phyloP scores from a whole-genome alignment of 495 filamentous ascomycete genomes.

The Pseudomonodictys pantanalensis region DNA sequence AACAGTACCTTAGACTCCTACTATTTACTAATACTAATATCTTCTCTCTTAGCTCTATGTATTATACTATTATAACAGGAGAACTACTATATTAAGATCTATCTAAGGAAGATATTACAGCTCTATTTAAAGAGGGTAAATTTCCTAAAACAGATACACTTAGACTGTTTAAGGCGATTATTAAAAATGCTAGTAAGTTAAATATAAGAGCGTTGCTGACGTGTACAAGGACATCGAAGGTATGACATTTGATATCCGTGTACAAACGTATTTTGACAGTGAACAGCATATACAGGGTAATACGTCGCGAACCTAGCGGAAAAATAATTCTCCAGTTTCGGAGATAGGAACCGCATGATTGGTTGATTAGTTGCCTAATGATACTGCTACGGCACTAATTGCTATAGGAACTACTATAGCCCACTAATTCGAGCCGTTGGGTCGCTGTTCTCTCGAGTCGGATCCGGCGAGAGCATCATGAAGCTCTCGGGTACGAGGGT shows the following conservation, averaged over 20 bases:
- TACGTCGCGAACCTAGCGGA: too few species aligned
- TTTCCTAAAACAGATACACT: constrained; percentile 12
- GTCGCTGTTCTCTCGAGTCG: too few species aligned
- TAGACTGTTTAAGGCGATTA: constrained; percentile 2
- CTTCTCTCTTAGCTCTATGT: constrained; percentile 38
- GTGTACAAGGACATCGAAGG: constrained; percentile 14
- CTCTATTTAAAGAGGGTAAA: constrained; percentile 8
- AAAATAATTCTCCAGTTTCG: too few species aligned
- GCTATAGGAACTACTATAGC: too few species aligned
- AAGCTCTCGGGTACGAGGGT: too few species aligned
- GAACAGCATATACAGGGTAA: too few species aligned
- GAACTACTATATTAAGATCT: constrained; percentile 35
- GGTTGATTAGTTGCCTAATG: too few species aligned
- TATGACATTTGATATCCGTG: constrained; percentile 4
- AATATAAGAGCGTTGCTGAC: constrained; percentile 10
- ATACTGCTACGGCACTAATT: too few species aligned
- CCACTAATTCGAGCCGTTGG: too few species aligned
- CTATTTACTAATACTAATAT: constrained; percentile 31
- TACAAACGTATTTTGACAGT: neutral
- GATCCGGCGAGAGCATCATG: too few species aligned
- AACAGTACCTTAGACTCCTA: neutral
- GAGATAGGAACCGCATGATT: too few species aligned
- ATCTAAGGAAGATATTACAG: constrained; percentile 29
- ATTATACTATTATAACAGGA: constrained; percentile 38
- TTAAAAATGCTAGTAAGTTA: constrained; percentile 18